Evolutionary conservation across 2,329 filamentous ascomycete species (phyloP), one percentile per base, ranked within the genome.

Genomic region (Ophiostoma ips): DNA sequence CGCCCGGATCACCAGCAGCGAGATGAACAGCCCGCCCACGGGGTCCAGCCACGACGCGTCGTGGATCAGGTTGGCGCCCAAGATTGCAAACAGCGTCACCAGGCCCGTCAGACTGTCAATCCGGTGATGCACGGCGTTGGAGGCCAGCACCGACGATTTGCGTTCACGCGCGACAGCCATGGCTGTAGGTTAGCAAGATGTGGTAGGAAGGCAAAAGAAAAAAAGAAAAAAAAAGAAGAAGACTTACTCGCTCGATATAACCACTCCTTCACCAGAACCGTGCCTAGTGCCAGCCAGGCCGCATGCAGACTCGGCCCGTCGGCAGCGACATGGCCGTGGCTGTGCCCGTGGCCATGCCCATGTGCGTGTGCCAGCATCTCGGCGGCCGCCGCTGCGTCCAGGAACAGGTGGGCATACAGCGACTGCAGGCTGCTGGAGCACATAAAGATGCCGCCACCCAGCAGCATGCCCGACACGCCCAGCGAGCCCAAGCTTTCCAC

Each of bases 101-200:
- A 96, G 85, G 56, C 90, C 90, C 1, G 92, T 98, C 51, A 95
- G 75, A 52, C 88, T 95, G 67, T 98, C 92, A 62, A 98, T 83
- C 53, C 92, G 87, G 70, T 96, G 92, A 68, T 98, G 92, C 57
- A 96, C 76, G 52, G 92, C 90, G 62, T 98, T 98, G 52, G 89
- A 95, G 36, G 90, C 89, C 21, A 98, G 79, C 53, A 98, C 88
- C 7, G 89, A 94, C 12, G 90, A 96, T 63, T 95, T 94, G 64
- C 90, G 86, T 67, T 95, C 87, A 59, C 81, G 81, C 43, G 92
- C 92, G 53, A 98, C 80, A 70, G 95, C 96, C 83, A 96, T 94
- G 48, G 87, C 87, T 94, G 46, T 48, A 11, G 15, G 60, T 66
- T 55, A 66, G 60, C 52, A 56, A 10, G 1, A 13, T 9, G 18